Evolutionary conservation across 2,329 filamentous ascomycete species (phyloP).

Genomic region (Ophiostoma sp.): DNA sequence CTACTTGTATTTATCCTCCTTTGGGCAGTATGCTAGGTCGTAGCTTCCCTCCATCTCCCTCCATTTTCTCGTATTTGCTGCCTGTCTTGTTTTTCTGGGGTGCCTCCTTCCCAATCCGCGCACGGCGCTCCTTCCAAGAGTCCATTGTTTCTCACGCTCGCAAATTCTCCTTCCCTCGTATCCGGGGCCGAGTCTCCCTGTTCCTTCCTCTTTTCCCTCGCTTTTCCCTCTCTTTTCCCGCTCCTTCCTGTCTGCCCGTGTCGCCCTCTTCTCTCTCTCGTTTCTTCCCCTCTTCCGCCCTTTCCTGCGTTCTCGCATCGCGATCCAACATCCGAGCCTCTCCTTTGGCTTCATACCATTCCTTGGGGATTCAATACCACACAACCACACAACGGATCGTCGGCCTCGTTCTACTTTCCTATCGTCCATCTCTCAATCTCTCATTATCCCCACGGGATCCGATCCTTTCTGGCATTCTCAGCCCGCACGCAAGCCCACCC

Average conservation of each 20-base stretch:
- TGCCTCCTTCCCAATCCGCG: constrained; percentile 8
- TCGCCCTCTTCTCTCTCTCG: not conserved
- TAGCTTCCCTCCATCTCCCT: constrained; percentile 12
- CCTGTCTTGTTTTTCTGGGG: not conserved
- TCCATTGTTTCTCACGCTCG: not conserved
- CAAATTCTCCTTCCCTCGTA: not conserved
- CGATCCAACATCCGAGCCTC: too few species aligned
- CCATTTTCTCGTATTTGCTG: constrained; percentile 13
- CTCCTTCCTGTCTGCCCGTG: not conserved
- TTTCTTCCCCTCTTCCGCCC: not conserved
- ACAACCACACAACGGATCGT: not conserved
- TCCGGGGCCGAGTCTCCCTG: not conserved
- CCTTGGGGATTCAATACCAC: too few species aligned
- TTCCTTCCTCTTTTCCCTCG: not conserved
- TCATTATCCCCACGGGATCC: not conserved
- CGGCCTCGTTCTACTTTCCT: not conserved
- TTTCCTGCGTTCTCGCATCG: too few species aligned
- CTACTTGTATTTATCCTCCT: not conserved
- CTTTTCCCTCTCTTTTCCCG: not conserved
- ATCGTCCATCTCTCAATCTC: not conserved
- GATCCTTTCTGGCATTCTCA: not conserved
- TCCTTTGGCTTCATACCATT: not conserved
- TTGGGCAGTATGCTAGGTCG: constrained; percentile 3
- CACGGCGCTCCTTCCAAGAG: not conserved
- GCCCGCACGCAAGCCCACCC: not conserved